Conservation (phyloP, 1,139 yeast species). For the Candida tetrigidarum region DNA sequence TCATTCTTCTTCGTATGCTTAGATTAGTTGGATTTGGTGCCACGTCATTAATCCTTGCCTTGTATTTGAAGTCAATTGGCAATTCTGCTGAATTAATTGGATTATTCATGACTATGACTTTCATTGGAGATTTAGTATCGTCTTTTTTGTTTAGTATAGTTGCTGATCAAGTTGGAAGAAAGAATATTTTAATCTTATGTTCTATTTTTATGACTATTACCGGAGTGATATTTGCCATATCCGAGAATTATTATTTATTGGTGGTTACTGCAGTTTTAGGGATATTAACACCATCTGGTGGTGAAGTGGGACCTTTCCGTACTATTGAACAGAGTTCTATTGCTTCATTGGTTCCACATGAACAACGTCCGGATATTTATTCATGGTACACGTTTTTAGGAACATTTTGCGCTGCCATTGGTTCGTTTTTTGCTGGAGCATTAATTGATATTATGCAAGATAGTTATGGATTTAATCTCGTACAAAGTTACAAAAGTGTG, state of each 20-base stretch:
- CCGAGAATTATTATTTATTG: slow-evolving; percentile 27
- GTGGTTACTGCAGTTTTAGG: slow-evolving; percentile 35
- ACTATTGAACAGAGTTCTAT: slow-evolving; percentile 45
- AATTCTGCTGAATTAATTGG: slow-evolving; percentile 39
- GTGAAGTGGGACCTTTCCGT: slow-evolving; percentile 49
- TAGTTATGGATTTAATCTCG: slow-evolving; percentile 21
- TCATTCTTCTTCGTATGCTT: slow-evolving; percentile 38
- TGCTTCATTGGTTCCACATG: slow-evolving; percentile 34
- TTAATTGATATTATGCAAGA: slow-evolving; percentile 28
- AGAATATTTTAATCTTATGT: slow-evolving; percentile 30
- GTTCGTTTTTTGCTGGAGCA: slow-evolving; percentile 36
- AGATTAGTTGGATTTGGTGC: slow-evolving; percentile 47
- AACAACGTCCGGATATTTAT: slow-evolving; percentile 42
- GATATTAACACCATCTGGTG: slow-evolving; percentile 45
- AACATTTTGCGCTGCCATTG: slow-evolving; percentile 39
- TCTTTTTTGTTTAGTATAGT: slow-evolving; percentile 78
- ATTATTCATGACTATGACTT: slow-evolving; percentile 60
- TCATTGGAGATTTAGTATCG: slow-evolving; percentile 77
- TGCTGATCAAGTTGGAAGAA: slow-evolving; percentile 72
- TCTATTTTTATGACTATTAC: slow-evolving; percentile 35
- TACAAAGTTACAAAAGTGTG: slow-evolving; percentile 33
- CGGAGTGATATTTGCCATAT: slow-evolving; percentile 28
- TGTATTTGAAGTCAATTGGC: slow-evolving; percentile 36
- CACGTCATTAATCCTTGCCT: slow-evolving; percentile 42
- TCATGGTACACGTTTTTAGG: slow-evolving; percentile 49